Evolutionary conservation across 2,329 filamentous ascomycete species (phyloP), one percentile per base, ranked within the genome.

Genomic region (Lomentospora prolificans): DNA sequence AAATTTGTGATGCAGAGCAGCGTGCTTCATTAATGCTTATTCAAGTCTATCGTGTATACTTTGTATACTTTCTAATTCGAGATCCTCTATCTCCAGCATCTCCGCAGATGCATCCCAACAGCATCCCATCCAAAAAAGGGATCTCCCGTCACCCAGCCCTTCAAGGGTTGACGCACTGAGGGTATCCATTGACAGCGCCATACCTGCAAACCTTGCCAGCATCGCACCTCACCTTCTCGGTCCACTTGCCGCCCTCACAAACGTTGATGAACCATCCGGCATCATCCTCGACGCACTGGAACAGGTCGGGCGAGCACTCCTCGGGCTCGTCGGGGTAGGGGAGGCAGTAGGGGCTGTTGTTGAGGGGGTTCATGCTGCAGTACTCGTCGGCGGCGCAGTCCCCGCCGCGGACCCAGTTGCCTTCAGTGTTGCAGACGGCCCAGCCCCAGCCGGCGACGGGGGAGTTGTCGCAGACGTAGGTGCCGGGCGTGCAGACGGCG

Each of bases 331-430:
- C 28, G 9, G 50, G 50, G 12, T 24, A 24, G 7, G 41, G 50
- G 41, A 59, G 25, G 51, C 56, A 59, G 56, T 59, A 57, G 7
- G 58, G 58, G 3, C 50, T 46, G 3, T 44, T 53, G 53, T 59
- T 59, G 53, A 53, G 39, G 22, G 56, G 36, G 54, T 58, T 59
- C 53, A 59, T 57, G 53, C 44, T 36, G 56, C 58, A 59, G 51
- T 36, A 57, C 14, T 59, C 53, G 17, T 17, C n/a, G 5, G 50
- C 10, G 3, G n/a, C 8, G 31, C 58, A 59, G 28, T 25, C 24
- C 3, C 58, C 58, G 50, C 39, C 53, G 25, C 39, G 41, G 14
- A 55, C 41, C 53, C 53, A 55, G n/a, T 24, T 9, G 41, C 53
- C 53, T 3, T 17, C 4, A 17, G 27, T 36, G 53, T 55, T 44